A percentile compares a stretch with the other conserved stretches of the same genome.
These are phyloP conservation scores for Fusarium dimerum DNA, from an alignment of 2,329 filamentous ascomycete species.

Conservation along the genomic window DNA sequence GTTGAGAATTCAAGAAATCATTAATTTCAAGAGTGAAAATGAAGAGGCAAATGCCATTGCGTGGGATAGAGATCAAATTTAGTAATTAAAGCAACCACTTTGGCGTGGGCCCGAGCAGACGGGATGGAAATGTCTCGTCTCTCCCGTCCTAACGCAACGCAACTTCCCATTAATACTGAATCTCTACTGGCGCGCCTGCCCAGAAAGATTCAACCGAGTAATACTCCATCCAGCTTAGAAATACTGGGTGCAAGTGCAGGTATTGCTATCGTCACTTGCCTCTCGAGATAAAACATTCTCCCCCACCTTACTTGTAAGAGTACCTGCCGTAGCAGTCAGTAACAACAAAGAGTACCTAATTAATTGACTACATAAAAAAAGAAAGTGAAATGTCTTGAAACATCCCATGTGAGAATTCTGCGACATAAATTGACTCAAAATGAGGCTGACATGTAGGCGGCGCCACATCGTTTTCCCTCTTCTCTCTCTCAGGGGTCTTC, in stretches of 20 bases:
- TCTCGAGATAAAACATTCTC: too few species aligned
- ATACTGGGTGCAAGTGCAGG: too few species aligned
- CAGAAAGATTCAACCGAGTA: background rate
- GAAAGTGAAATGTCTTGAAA: too few species aligned
- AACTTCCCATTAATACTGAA: background rate
- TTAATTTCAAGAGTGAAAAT: background rate
- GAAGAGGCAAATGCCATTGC: background rate
- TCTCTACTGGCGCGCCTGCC: background rate
- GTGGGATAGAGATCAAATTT: background rate
- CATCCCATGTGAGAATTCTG: background rate
- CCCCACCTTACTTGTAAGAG: too few species aligned
- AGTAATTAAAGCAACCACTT: background rate
- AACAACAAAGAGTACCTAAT: too few species aligned
- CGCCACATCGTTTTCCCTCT: background rate
- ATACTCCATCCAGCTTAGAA: background rate
- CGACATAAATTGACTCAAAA: background rate
- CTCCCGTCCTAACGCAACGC: too few species aligned
- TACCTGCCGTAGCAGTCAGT: too few species aligned
- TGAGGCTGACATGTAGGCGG: background rate
- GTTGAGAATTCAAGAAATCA: background rate
- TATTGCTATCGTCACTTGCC: too few species aligned
- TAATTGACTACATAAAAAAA: too few species aligned
- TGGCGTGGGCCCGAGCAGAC: background rate
- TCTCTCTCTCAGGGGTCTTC: background rate
- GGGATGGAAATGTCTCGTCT: too few species aligned